phyloP scores from a whole-genome alignment of 1,139 yeast genomes.

The Kodamaea sp. region DNA sequence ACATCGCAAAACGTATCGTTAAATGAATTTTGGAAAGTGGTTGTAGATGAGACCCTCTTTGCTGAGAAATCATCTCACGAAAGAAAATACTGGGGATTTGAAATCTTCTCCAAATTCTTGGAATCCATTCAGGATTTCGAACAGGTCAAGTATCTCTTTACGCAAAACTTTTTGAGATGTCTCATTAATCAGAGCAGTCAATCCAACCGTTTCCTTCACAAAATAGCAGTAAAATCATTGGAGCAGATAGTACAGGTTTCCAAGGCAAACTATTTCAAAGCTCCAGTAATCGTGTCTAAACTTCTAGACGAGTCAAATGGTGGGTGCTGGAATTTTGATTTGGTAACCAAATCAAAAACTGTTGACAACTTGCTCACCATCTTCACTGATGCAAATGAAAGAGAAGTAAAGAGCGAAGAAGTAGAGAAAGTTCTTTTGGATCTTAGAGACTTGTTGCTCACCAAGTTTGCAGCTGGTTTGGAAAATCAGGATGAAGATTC shows the following conservation, averaged over 20 bases:
- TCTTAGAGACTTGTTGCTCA: slow-evolving; percentile 26
- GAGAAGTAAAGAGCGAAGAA: slow-evolving; percentile 16
- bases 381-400: slow-evolving; percentile 21
- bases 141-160: slow-evolving; percentile 48
- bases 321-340: slow-evolving; percentile 74
- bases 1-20: slow-evolving; percentile 38
- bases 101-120: slow-evolving; percentile 59
- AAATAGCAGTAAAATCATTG: slow-evolving; percentile 59
- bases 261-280: slow-evolving; percentile 39
- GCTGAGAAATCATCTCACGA: slow-evolving; percentile 78
- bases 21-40: slow-evolving; percentile 77
- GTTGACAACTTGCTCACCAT: slow-evolving; percentile 51
- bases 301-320: slow-evolving; percentile 54
- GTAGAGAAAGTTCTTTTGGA: slow-evolving; percentile 17
- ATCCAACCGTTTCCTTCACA: slow-evolving; percentile 63
- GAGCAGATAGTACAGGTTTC: slow-evolving; percentile 42
- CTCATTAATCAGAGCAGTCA: slow-evolving; percentile 78
- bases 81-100: slow-evolving; percentile 85
- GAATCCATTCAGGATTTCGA: slow-evolving; percentile 27
- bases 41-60: slow-evolving; percentile 80
- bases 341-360: slow-evolving; percentile 72
- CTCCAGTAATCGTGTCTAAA: slow-evolving; percentile 49
- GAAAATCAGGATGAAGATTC: slow-evolving; percentile 15
- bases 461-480: slow-evolving; percentile 24
- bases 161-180: slow-evolving; percentile 72